Conservation (phyloP, 768 basidiomycete species). For the Obba rivulosa region DNA sequence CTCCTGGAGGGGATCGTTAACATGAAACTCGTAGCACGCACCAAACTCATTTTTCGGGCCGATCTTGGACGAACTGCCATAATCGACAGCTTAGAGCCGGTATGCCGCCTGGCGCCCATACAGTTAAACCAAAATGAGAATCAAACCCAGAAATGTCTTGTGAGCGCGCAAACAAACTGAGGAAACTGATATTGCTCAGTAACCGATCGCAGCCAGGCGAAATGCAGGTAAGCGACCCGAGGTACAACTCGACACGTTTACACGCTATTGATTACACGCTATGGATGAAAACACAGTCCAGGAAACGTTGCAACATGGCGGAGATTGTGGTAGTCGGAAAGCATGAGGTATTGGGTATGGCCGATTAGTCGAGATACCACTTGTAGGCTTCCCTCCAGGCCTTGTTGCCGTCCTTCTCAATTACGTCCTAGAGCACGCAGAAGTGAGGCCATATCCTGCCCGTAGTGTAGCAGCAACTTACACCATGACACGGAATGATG, state of each 20-base stretch:
- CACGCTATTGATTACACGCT: background rate
- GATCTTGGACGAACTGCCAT: too few species aligned
- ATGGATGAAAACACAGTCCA: background rate
- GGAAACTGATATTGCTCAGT: too few species aligned
- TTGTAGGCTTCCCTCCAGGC: slow-evolving; percentile 32
- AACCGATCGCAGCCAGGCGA: too few species aligned
- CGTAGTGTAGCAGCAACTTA: slow-evolving; percentile 19
- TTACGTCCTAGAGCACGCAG: slow-evolving; percentile 32
- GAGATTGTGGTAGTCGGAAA: too few species aligned
- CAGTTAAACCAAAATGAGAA: too few species aligned
- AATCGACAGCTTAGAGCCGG: too few species aligned
- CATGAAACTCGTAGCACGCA: background rate
- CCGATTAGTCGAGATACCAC: slow-evolving; percentile 14
- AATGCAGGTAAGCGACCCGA: too few species aligned
- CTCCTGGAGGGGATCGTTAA: slow-evolving; percentile 1
- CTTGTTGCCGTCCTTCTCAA: slow-evolving; percentile 42
- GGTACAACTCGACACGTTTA: background rate
- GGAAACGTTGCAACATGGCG: background rate
- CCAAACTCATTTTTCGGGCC: too few species aligned
- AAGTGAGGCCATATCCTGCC: background rate
- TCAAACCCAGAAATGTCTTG: too few species aligned
- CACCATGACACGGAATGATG: slow-evolving; percentile 71
- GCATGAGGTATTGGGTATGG: background rate
- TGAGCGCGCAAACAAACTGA: too few species aligned
- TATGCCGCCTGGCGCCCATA: too few species aligned